A percentile compares a stretch with the other conserved stretches of the same genome.
Evolutionary conservation across 495 filamentous ascomycete genomes (phyloP).

Genomic region (Aspergillus asperescens): DNA sequence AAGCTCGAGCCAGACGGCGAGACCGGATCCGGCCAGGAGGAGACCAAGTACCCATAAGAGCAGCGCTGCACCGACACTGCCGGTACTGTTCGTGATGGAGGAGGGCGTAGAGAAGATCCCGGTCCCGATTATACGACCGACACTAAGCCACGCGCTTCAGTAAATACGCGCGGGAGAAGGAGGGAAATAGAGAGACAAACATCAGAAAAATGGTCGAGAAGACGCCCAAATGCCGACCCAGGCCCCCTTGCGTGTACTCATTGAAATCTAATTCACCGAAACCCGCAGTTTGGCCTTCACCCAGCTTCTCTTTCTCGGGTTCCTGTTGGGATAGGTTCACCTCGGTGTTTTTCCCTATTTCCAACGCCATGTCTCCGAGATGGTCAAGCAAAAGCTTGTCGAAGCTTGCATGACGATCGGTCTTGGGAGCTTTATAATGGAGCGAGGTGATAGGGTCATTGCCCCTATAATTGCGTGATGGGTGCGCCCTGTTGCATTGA

Average conservation of each 20-base stretch:
- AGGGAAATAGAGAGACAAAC: neutral
- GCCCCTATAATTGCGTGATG: too few species aligned
- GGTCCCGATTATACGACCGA: conserved; percentile 5
- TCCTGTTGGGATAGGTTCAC: neutral
- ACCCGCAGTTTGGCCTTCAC: neutral
- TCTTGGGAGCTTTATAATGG: too few species aligned
- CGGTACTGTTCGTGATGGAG: conserved; percentile 52
- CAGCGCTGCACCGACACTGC: conserved; percentile 59
- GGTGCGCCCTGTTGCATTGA: too few species aligned
- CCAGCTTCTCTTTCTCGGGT: neutral
- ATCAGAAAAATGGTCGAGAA: conserved; percentile 3
- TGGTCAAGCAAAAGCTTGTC: neutral
- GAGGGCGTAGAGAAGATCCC: conserved; percentile 67
- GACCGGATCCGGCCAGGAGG: conserved; percentile 50
- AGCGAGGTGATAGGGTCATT: too few species aligned
- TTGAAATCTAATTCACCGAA: conserved; percentile 1
- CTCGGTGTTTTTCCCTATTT: neutral
- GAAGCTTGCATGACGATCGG: neutral
- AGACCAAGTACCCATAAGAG: conserved; percentile 58
- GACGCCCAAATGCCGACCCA: conserved; percentile 4
- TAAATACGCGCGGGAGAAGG: neutral
- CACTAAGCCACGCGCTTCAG: neutral
- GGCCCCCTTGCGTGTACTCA: conserved; percentile 2
- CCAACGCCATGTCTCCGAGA: neutral
- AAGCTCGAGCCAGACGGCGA: conserved; percentile 58